Percentiles rank a stretch among this genome's conserved stretches.
These are phyloP conservation scores for Hansenula sp. DNA, from an alignment of 1,139 yeast genomes.

Conservation along the genomic window DNA sequence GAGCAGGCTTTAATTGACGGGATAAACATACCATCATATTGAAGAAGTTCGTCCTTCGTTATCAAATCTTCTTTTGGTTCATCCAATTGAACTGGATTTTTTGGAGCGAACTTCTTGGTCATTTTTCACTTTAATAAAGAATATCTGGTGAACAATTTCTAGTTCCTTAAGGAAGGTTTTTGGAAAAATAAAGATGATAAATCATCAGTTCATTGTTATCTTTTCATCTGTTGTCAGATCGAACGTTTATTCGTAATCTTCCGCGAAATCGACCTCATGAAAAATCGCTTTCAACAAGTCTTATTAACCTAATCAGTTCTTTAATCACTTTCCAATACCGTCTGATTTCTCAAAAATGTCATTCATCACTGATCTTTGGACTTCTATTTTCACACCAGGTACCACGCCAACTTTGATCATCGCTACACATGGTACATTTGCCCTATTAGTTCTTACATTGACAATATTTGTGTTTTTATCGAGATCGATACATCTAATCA, in stretches of 20 bases:
- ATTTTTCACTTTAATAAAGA: too few relatives aligned
- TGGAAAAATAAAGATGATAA: too few relatives aligned
- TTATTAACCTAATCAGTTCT: too few relatives aligned
- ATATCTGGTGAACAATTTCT: too few relatives aligned
- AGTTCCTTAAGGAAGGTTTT: too few relatives aligned
- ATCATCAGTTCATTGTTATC: neutral
- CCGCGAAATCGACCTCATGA: neutral
- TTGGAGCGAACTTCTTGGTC: constrained; percentile 41
- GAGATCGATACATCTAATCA: constrained; percentile 71
- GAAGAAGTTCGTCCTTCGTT: constrained; percentile 35
- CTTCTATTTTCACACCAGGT: constrained; percentile 91
- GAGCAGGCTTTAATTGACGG: too few relatives aligned
- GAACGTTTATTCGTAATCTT: neutral
- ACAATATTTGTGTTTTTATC: constrained; percentile 58
- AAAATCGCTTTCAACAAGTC: too few relatives aligned
- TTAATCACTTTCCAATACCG: neutral
- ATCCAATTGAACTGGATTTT: constrained; percentile 42
- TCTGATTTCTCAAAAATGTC: neutral
- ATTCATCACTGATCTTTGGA: constrained; percentile 76
- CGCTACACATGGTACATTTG: constrained; percentile 76
- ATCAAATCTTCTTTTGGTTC: constrained; percentile 44
- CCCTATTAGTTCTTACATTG: constrained; percentile 49
- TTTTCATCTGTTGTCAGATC: constrained; percentile 3
- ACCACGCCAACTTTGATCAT: constrained; percentile 79
- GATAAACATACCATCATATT: constrained; percentile 45